Conservation (phyloP, 129 eudicot genomes). For the Artemisia argyi region DNA sequence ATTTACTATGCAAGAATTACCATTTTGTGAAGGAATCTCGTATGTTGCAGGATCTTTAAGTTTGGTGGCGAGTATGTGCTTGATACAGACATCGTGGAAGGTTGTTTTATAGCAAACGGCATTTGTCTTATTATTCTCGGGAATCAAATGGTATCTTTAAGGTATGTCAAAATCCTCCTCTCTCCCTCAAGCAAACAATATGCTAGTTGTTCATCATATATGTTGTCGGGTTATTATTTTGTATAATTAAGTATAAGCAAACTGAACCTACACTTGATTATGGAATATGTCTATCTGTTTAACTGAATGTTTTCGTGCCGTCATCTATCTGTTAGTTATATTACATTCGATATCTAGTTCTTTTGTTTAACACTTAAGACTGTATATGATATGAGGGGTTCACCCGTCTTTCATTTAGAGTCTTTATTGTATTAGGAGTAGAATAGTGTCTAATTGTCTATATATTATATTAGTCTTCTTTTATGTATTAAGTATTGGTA, state of each 20-base stretch:
- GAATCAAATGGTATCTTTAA: slow-evolving; percentile 47
- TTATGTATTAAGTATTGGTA: no score
- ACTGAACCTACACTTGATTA: slow-evolving; percentile 24
- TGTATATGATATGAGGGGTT: neutral
- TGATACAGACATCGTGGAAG: slow-evolving; percentile 4
- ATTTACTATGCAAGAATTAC: slow-evolving; percentile 14
- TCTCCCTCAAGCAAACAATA: slow-evolving; percentile 8
- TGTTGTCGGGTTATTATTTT: slow-evolving; percentile 10
- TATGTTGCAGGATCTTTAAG: slow-evolving; percentile 16
- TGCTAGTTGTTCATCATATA: slow-evolving; percentile 13
- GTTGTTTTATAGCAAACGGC: slow-evolving; percentile 38
- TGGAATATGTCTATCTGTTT: slow-evolving; percentile 33
- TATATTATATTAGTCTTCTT: no score
- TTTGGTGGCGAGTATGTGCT: slow-evolving; percentile 28
- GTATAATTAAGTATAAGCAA: slow-evolving; percentile 18
- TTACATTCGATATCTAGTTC: neutral
- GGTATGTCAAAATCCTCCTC: slow-evolving; percentile 28
- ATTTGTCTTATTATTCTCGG: slow-evolving; percentile 23
- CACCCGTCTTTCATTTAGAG: neutral
- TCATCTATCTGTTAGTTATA: slow-evolving; percentile 12
- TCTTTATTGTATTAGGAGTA: no score
- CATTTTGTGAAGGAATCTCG: slow-evolving; percentile 15
- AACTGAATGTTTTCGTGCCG: slow-evolving; percentile 10
- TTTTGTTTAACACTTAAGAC: neutral
- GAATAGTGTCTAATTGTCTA: no score